These are phyloP conservation scores for Zygoascus tannicola DNA, from an alignment of 805 yeast genomes.

Conservation along the genomic window DNA sequence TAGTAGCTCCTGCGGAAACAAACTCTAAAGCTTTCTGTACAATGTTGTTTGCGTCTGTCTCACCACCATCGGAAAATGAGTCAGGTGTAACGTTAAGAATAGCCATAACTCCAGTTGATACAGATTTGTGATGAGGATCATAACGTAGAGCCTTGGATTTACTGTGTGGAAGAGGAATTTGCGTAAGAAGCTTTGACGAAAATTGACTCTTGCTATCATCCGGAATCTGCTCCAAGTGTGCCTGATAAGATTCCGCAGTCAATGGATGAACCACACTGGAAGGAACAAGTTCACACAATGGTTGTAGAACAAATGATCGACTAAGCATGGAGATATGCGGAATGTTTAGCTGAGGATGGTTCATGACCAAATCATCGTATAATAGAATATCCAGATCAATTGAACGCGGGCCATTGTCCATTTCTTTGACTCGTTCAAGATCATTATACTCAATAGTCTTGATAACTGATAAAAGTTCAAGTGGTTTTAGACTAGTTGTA, in stretches of 20 bases:
- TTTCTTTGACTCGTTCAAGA: conserved; percentile 59
- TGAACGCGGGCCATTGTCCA: conserved; percentile 87
- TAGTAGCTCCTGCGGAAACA: conserved; percentile 53
- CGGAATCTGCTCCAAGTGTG: conserved; percentile 53
- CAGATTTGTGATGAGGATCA: conserved; percentile 37
- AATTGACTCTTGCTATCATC: conserved; percentile 19
- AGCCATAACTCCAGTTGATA: conserved; percentile 71
- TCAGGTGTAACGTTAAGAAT: conserved; percentile 88
- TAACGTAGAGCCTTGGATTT: conserved; percentile 28
- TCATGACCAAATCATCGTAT: conserved; percentile 50
- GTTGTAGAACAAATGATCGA: conserved; percentile 81
- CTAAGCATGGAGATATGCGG: conserved; percentile 89
- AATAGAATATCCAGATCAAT: conserved; percentile 83
- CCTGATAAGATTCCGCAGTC: conserved; percentile 69
- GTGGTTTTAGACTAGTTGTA: conserved; percentile 54
- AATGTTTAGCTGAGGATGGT: conserved; percentile 49
- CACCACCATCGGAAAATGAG: conserved; percentile 89
- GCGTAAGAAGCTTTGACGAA: conserved; percentile 19
- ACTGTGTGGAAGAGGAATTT: conserved; percentile 18
- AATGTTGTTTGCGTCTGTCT: conserved; percentile 32
- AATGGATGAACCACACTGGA: conserved; percentile 70
- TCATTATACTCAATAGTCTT: conserved; percentile 72
- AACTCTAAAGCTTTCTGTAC: conserved; percentile 40
- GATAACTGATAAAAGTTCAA: conserved; percentile 47
- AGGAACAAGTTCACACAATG: conserved; percentile 71